phyloP scores from a whole-genome alignment of 2,329 filamentous ascomycete species.

The Colletotrichum sp. region DNA sequence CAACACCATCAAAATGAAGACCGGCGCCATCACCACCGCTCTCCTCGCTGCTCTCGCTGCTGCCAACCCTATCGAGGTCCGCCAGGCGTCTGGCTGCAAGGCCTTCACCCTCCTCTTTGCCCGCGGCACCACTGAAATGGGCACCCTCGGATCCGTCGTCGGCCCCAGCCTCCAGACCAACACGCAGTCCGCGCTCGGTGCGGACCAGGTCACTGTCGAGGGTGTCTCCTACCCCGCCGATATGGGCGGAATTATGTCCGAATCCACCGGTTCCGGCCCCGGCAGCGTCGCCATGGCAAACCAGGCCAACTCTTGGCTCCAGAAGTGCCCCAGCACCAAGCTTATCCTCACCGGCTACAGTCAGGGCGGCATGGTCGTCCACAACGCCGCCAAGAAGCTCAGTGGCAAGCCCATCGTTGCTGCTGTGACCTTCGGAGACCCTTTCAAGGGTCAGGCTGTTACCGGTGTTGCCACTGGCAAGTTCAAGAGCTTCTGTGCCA shows the following conservation, averaged over 20 bases:
- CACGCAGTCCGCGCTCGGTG: constrained; percentile 45
- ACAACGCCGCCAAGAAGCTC: constrained; percentile 45
- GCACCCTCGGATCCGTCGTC: constrained; percentile 54
- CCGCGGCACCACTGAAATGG: constrained; percentile 56
- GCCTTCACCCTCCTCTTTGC: constrained; percentile 60
- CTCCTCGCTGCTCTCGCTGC: constrained; percentile 28
- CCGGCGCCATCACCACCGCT: constrained; percentile 32
- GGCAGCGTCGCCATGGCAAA: constrained; percentile 47
- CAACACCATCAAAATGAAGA: constrained; percentile 33
- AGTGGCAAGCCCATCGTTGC: neutral
- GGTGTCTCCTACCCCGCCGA: constrained; percentile 58
- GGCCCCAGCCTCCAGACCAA: constrained; percentile 56
- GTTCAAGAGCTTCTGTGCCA: constrained; percentile 16
- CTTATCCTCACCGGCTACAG: constrained; percentile 55
- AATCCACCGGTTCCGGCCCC: constrained; percentile 41
- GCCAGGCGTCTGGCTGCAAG: constrained; percentile 36
- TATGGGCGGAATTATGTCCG: constrained; percentile 46
- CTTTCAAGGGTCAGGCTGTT: constrained; percentile 6
- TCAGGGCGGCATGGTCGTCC: constrained; percentile 43
- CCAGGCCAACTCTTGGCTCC: constrained; percentile 32
- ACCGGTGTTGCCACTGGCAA: neutral
- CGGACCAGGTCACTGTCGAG: constrained; percentile 52
- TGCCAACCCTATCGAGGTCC: constrained; percentile 19
- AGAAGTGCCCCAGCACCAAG: constrained; percentile 48
- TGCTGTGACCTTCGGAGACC: constrained; percentile 22